phyloP scores from a whole-genome alignment of 75 land plant genomes.

The Picea glauca region DNA sequence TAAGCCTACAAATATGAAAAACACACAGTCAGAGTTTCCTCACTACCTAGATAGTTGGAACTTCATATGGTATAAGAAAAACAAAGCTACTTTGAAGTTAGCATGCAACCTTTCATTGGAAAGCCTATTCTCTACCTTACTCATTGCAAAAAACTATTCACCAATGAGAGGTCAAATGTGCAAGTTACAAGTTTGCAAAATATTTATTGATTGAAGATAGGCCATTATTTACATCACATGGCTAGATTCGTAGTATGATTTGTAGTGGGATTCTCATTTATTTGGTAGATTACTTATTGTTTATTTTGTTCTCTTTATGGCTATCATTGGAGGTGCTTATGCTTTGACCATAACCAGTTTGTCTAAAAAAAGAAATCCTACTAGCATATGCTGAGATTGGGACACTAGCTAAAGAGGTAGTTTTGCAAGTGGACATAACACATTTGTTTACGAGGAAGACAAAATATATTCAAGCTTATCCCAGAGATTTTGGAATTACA shows the following conservation, averaged over 20 bases:
- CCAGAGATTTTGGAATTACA: constrained; percentile 26
- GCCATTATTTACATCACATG: constrained; percentile 47
- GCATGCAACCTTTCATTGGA: too few species aligned
- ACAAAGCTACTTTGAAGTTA: too few species aligned
- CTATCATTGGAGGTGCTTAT: constrained; percentile 60
- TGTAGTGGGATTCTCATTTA: constrained; percentile 53
- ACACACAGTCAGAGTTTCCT: too few species aligned
- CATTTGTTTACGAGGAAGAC: constrained; percentile 62
- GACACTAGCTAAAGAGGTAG: constrained; percentile 58
- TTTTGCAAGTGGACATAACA: constrained; percentile 60
- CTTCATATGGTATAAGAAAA: too few species aligned
- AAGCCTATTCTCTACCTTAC: too few species aligned
- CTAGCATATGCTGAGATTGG: constrained; percentile 64
- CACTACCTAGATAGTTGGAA: too few species aligned
- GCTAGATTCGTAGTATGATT: constrained; percentile 59
- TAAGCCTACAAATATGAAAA: too few species aligned
- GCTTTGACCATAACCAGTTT: constrained; percentile 38
- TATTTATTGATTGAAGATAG: constrained; percentile 33
- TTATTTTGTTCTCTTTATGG: constrained; percentile 60
- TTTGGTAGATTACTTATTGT: constrained; percentile 65
- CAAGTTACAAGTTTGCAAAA: too few species aligned
- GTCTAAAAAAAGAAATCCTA: constrained; percentile 36
- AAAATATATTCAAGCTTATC: constrained; percentile 41
- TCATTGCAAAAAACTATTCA: too few species aligned
- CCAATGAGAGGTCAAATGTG: too few species aligned